phyloP scores from a whole-genome alignment of 768 basidiomycete genomes.

The Collybia sp. region DNA sequence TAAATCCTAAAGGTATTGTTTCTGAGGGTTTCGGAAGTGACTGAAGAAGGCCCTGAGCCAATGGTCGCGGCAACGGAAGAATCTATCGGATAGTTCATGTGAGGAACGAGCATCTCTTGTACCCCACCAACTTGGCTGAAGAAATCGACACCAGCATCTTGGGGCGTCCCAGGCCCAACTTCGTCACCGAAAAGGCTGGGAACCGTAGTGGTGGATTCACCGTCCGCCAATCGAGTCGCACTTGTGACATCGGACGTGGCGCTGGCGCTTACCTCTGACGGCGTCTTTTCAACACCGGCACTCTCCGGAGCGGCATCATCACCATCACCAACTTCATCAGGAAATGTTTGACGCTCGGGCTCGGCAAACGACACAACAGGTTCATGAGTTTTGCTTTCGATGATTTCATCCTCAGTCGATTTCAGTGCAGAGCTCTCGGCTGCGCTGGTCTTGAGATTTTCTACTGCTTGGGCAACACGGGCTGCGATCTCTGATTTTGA shows the following conservation, averaged over 20 bases:
- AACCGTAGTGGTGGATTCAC: conserved; percentile 80
- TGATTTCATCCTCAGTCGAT: conserved; percentile 32
- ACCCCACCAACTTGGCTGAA: conserved; percentile 73
- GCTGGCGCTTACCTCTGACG: conserved; percentile 69
- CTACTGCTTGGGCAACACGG: conserved; percentile 79
- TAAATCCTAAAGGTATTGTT: conserved; percentile 89
- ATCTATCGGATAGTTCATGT: conserved; percentile 73
- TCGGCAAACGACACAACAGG: conserved; percentile 84
- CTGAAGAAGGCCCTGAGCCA: conserved; percentile 86
- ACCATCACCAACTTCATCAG: conserved; percentile 27
- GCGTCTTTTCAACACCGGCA: conserved; percentile 45
- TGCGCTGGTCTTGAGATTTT: conserved; percentile 55
- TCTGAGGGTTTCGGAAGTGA: conserved; percentile 69
- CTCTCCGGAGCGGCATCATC: conserved; percentile 30
- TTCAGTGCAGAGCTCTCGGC: conserved; percentile 20
- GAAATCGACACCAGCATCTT: conserved; percentile 77
- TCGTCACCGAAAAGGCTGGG: conserved; percentile 89
- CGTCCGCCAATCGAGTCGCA: conserved; percentile 51
- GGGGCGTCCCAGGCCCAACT: conserved; percentile 53
- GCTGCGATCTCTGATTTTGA: conserved; percentile 81
- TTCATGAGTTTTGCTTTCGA: conserved; percentile 50
- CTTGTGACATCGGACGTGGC: conserved; percentile 60
- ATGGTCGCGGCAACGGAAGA: conserved; percentile 94
- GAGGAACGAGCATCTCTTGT: conserved; percentile 63
- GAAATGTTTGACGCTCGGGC: conserved; percentile 52